Conservation (phyloP, 306 rosid species). For the Gastrolobium bilobum region DNA sequence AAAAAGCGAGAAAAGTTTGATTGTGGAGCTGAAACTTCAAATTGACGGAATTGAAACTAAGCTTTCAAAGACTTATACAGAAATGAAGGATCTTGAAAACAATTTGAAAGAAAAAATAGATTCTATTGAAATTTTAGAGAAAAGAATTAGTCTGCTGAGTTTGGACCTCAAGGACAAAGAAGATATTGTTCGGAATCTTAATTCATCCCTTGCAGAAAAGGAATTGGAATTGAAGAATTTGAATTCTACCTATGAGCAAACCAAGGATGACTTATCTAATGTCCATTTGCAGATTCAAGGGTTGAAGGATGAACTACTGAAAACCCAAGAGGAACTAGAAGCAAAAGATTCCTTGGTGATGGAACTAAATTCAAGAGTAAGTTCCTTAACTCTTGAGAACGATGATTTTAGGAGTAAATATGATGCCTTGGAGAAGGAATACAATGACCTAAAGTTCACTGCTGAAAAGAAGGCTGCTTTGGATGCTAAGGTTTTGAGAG, state of each 20-base stretch:
- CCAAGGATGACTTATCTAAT: conserved; percentile 63
- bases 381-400: conserved; percentile 61
- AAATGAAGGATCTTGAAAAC: conserved; percentile 62
- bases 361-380: conserved; percentile 61
- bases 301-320: conserved; percentile 67
- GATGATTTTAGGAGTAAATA: conserved; percentile 60
- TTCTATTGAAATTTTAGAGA: conserved; percentile 41
- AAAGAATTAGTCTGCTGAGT: conserved; percentile 65
- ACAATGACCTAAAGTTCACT: conserved; percentile 61
- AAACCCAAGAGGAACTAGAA: conserved; percentile 65
- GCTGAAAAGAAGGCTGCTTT: conserved; percentile 67
- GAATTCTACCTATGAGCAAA: conserved; percentile 57
- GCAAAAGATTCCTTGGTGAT: conserved; percentile 60
- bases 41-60: conserved; percentile 55
- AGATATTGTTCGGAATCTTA: conserved; percentile 60
- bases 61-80: conserved; percentile 43
- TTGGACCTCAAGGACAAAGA: conserved; percentile 71
- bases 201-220: conserved; percentile 72
- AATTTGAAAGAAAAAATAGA: conserved; percentile 49
- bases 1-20: conserved; percentile 62
- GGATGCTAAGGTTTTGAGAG: conserved; percentile 68
- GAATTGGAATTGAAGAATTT: conserved; percentile 74
- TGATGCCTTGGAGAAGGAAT: conserved; percentile 59
- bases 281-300: conserved; percentile 63
- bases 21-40: conserved; percentile 69